A percentile compares a stretch with the other conserved stretches of the same genome.
Conservation (phyloP, 1,139 yeast genomes). For the Saccharomycopsis phalli region DNA sequence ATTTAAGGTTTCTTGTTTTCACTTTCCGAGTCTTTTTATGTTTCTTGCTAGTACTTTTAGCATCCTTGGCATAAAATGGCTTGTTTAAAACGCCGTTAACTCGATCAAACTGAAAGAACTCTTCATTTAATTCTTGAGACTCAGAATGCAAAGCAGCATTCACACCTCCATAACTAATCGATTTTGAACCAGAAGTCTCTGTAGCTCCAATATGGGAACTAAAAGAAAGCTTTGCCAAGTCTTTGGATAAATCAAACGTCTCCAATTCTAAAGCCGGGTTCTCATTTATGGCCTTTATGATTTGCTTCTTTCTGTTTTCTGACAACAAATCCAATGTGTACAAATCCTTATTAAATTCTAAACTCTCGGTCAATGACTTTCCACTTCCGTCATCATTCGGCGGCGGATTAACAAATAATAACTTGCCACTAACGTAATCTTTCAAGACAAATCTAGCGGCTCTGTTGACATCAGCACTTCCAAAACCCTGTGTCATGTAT, state of each 20-base stretch:
- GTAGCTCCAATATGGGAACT: slow-evolving; percentile 61
- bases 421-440: slow-evolving; percentile 90
- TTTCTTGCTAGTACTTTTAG: slow-evolving; percentile 44
- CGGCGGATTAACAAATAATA: slow-evolving; percentile 82
- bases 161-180: slow-evolving; percentile 61
- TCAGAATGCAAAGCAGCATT: slow-evolving; percentile 73
- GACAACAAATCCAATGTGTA: slow-evolving; percentile 61
- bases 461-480: slow-evolving; percentile 93
- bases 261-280: slow-evolving; percentile 35
- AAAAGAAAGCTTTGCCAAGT: slow-evolving; percentile 64
- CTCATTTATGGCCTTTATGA: slow-evolving; percentile 47
- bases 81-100: slow-evolving; percentile 54
- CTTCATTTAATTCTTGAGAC: slow-evolving; percentile 73
- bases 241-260: slow-evolving; percentile 57
- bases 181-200: slow-evolving; percentile 28
- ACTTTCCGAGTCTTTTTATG: slow-evolving; percentile 73
- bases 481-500: slow-evolving; percentile 94
- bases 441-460: slow-evolving; percentile 89
- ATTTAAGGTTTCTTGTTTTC: slow-evolving; percentile 26
- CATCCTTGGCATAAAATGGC: slow-evolving; percentile 61
- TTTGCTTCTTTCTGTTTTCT: slow-evolving; percentile 65
- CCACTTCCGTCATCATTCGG: slow-evolving; percentile 50
- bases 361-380: slow-evolving; percentile 41
- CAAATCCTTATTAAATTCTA: slow-evolving; percentile 62
- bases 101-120: slow-evolving; percentile 63